phyloP scores from a whole-genome alignment of 352 stramenopile genomes.

The Elongisporangium anandrum region DNA sequence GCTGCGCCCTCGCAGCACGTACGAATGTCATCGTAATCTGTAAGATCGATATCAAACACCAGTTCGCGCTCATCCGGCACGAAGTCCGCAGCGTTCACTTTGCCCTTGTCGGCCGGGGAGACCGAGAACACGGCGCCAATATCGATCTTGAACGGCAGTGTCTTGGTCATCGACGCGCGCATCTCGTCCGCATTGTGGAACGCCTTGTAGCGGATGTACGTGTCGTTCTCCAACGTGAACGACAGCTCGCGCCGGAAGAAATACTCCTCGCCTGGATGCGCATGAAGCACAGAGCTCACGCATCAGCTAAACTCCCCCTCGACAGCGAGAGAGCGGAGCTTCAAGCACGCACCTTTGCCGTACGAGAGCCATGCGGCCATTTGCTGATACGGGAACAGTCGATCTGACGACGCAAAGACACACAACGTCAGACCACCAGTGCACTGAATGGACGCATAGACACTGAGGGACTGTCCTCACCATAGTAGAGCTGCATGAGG shows the following conservation, averaged over 20 bases:
- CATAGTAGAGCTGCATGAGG: slow-evolving; percentile 86
- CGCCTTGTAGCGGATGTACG: slow-evolving; percentile 98
- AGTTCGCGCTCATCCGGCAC: slow-evolving; percentile 94
- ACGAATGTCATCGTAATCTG: slow-evolving; percentile 99
- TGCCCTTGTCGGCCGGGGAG: slow-evolving; percentile 81
- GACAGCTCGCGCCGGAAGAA: slow-evolving; percentile 96
- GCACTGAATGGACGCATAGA: neutral
- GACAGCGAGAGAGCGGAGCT: slow-evolving; percentile 1
- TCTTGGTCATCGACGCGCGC: slow-evolving; percentile 85
- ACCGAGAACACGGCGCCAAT: slow-evolving; percentile 97
- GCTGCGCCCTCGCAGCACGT: slow-evolving; percentile 91
- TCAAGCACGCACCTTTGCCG: slow-evolving; percentile 43
- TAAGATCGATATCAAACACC: slow-evolving; percentile 99
- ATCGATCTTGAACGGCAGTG: slow-evolving; percentile 98
- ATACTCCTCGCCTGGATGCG: slow-evolving; percentile 51
- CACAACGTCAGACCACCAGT: neutral
- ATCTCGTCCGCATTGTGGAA: slow-evolving; percentile 89
- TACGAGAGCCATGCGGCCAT: slow-evolving; percentile 84
- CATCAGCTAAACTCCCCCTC: neutral
- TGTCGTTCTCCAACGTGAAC: slow-evolving; percentile 98
- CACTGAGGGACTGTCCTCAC: slow-evolving; percentile 14
- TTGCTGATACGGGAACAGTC: slow-evolving; percentile 84
- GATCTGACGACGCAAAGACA: slow-evolving; percentile 29
- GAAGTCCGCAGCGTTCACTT: slow-evolving; percentile 86
- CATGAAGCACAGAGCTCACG: neutral